These are phyloP conservation scores for Tuber calosporum DNA, from an alignment of 495 filamentous ascomycete species.

Conservation along the genomic window DNA sequence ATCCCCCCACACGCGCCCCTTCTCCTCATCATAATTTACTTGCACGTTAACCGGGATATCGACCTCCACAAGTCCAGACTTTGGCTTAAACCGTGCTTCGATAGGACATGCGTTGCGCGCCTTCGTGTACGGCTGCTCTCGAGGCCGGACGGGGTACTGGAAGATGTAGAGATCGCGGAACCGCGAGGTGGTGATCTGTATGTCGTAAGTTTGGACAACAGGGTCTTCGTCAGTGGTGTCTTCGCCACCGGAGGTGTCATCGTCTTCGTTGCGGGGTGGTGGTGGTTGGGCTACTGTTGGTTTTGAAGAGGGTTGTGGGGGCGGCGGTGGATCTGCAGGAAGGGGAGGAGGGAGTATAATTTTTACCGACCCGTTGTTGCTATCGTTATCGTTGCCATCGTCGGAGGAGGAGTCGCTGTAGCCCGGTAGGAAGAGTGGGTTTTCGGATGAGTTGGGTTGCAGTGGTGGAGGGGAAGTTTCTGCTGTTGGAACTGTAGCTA, in stretches of 20 bases:
- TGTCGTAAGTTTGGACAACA: conserved; percentile 35
- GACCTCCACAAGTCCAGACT: conserved; percentile 63
- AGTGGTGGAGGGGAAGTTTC: background rate
- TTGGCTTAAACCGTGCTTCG: conserved; percentile 59
- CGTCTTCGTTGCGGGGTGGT: conserved; percentile 6
- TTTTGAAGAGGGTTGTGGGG: background rate
- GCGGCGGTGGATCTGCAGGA: background rate
- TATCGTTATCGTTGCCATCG: background rate
- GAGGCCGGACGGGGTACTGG: conserved; percentile 58
- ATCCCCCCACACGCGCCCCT: conserved; percentile 60
- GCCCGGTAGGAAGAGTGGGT: conserved; percentile 2
- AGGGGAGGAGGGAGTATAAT: background rate
- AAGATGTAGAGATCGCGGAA: conserved; percentile 54
- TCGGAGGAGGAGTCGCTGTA: background rate
- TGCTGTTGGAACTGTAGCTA: background rate
- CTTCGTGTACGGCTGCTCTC: conserved; percentile 53
- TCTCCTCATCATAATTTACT: conserved; percentile 57
- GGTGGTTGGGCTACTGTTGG: background rate
- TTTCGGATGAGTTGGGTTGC: background rate
- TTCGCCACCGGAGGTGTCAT: conserved; percentile 8
- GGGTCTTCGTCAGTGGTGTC: conserved; percentile 31
- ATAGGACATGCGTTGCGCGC: conserved; percentile 51
- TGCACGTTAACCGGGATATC: conserved; percentile 61
- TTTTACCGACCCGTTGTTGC: background rate
- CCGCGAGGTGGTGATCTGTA: conserved; percentile 37